Evolutionary conservation across 2,329 filamentous ascomycete genomes (phyloP).

Genomic region (Drechslerella dactyloides): DNA sequence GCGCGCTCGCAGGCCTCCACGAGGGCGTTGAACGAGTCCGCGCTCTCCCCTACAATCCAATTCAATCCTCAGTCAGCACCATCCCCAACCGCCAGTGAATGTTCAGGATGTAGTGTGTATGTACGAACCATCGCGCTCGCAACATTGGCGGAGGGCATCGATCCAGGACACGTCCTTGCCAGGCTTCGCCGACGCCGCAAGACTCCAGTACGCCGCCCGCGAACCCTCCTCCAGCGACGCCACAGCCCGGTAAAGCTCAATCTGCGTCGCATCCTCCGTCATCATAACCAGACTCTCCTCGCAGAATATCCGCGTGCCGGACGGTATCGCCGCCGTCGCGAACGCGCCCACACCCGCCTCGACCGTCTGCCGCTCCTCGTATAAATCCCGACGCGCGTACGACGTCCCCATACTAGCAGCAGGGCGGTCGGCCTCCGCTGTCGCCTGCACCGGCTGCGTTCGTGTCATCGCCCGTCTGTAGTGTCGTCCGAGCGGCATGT

Average conservation of each 20-base stretch:
- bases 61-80: too few species aligned
- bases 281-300: constrained; percentile 38
- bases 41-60: constrained; percentile 16
- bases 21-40: constrained; percentile 26
- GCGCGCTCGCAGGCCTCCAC: constrained; percentile 32
- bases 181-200: constrained; percentile 41
- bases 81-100: too few species aligned
- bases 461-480: too few species aligned
- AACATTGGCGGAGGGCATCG: constrained; percentile 12
- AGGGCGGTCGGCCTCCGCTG: neutral
- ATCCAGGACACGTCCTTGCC: constrained; percentile 37
- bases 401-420: neutral
- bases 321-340: constrained; percentile 17
- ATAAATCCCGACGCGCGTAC: constrained; percentile 32
- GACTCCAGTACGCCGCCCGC: constrained; percentile 21
- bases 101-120: neutral
- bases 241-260: constrained; percentile 23
- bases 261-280: constrained; percentile 24
- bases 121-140: constrained; percentile 18
- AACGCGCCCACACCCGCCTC: constrained; percentile 32
- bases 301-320: constrained; percentile 41
- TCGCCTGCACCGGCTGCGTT: neutral
- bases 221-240: constrained; percentile 5
- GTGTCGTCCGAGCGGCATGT: neutral
- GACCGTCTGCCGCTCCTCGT: constrained; percentile 39